A percentile compares a stretch with the other conserved stretches of the same genome.
These are phyloP conservation scores for Pythium pectinolyticum DNA, from an alignment of 352 stramenopile species.

Conservation along the genomic window DNA sequence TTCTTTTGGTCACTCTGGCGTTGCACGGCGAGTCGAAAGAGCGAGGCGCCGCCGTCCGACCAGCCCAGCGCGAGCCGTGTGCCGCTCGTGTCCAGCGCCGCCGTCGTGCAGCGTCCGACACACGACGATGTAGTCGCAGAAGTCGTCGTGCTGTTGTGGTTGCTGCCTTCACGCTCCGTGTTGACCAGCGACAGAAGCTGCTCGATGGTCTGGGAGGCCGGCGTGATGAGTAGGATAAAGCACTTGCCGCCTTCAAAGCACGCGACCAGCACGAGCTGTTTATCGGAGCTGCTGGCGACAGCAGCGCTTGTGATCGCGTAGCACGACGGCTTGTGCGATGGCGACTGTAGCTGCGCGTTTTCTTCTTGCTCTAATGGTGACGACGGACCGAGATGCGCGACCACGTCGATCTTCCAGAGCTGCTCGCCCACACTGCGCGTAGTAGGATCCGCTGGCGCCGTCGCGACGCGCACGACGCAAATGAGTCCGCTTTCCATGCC, in stretches of 20 bases:
- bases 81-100: constrained; percentile 47
- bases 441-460: constrained; percentile 15
- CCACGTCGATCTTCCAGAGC: constrained; percentile 82
- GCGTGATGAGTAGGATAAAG: constrained; percentile 76
- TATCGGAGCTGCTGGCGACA: constrained; percentile 17
- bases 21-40: constrained; percentile 57
- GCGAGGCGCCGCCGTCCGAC: constrained; percentile 67
- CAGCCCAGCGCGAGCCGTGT: constrained; percentile 64
- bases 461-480: constrained; percentile 55
- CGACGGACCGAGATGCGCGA: constrained; percentile 41
- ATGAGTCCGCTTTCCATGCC: constrained; percentile 76
- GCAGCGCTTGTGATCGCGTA: constrained; percentile 57
- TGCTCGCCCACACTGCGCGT: constrained; percentile 37
- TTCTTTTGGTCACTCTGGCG: background rate
- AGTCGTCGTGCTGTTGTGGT: background rate
- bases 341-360: background rate
- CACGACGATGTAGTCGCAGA: constrained; percentile 12
- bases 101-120: constrained; percentile 49
- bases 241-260: constrained; percentile 79
- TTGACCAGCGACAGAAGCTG: constrained; percentile 79
- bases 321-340: constrained; percentile 35
- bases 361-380: constrained; percentile 9
- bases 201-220: constrained; percentile 56
- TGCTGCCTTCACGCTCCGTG: constrained; percentile 33
- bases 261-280: constrained; percentile 56